Evolutionary conservation across 768 basidiomycete species (phyloP).

Genomic region (Collybia nuda): DNA sequence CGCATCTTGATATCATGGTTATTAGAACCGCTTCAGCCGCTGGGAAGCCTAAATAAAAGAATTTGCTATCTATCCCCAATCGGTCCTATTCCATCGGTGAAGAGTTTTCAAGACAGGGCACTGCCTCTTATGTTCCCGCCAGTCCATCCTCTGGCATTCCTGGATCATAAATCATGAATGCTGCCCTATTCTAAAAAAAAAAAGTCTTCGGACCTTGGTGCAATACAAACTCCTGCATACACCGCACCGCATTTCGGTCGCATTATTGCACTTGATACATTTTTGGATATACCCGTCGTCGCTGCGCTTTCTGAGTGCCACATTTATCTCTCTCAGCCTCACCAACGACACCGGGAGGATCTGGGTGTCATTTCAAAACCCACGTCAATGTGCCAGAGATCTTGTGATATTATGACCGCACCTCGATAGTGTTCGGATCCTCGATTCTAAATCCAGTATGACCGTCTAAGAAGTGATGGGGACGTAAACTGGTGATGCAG

Average conservation of each 20-base stretch:
- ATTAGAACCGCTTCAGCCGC: too few species aligned
- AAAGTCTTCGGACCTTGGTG: neutral
- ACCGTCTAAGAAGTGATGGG: constrained; percentile 18
- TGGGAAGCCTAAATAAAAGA: too few species aligned
- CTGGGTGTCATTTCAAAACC: neutral
- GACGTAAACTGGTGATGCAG: constrained; percentile 17
- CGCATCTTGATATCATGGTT: too few species aligned
- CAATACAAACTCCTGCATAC: neutral
- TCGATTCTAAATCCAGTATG: constrained; percentile 20
- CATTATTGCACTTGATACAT: constrained; percentile 18
- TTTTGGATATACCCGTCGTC: constrained; percentile 10
- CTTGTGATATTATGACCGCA: neutral
- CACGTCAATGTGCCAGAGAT: too few species aligned
- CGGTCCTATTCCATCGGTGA: constrained; percentile 19
- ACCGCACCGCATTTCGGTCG: neutral
- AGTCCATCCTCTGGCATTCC: constrained; percentile 18
- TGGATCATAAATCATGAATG: constrained; percentile 7
- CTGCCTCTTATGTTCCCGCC: constrained; percentile 14
- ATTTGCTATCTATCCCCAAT: constrained; percentile 14
- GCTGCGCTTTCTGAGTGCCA: constrained; percentile 13
- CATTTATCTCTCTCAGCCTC: constrained; percentile 11
- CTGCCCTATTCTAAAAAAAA: neutral
- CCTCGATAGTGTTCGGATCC: constrained; percentile 12
- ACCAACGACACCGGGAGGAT: neutral
- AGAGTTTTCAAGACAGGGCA: constrained; percentile 13